Percentiles rank a stretch among this genome's conserved stretches.
Conservation (phyloP, 2,329 filamentous ascomycete genomes). For the Huntiella moniliformis region DNA sequence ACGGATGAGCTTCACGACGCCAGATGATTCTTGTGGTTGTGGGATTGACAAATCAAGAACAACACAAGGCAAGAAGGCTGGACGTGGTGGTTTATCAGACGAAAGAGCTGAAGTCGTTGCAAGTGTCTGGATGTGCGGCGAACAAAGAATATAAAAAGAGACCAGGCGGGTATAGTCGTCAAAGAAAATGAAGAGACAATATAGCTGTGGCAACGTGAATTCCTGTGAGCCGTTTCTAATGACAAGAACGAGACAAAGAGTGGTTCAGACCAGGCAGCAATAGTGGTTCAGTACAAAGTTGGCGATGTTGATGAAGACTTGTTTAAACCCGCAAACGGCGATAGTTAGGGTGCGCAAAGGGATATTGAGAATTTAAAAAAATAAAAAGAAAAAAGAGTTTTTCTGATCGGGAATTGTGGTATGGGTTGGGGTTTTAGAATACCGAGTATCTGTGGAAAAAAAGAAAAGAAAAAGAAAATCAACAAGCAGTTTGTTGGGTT, state of each 20-base stretch:
- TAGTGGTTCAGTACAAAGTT: not conserved
- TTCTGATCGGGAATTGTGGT: not conserved
- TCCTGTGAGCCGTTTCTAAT: not conserved
- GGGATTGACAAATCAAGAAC: not conserved
- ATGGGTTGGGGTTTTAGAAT: not conserved
- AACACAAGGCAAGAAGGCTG: not conserved
- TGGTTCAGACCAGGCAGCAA: conserved; percentile 1
- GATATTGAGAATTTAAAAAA: no score
- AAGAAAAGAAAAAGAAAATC: conserved; percentile 1
- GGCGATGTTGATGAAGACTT: not conserved
- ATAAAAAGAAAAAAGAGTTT: no score
- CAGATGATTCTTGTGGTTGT: not conserved
- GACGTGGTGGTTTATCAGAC: not conserved
- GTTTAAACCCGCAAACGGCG: no score
- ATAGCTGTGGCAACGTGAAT: conserved; percentile 7
- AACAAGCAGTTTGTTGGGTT: not conserved
- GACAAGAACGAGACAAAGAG: not conserved
- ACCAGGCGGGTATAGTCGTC: not conserved
- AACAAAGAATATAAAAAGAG: conserved; percentile 1
- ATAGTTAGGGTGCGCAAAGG: no score
- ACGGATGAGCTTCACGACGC: conserved; percentile 4
- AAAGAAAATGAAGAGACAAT: conserved; percentile 1
- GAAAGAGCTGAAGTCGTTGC: not conserved
- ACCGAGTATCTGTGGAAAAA: conserved; percentile 4
- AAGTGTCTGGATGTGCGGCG: not conserved